Percentiles rank a stretch among this genome's conserved stretches.
phyloP scores from a whole-genome alignment of 306 rosid species.

The Herpetospermum pedunculosum region DNA sequence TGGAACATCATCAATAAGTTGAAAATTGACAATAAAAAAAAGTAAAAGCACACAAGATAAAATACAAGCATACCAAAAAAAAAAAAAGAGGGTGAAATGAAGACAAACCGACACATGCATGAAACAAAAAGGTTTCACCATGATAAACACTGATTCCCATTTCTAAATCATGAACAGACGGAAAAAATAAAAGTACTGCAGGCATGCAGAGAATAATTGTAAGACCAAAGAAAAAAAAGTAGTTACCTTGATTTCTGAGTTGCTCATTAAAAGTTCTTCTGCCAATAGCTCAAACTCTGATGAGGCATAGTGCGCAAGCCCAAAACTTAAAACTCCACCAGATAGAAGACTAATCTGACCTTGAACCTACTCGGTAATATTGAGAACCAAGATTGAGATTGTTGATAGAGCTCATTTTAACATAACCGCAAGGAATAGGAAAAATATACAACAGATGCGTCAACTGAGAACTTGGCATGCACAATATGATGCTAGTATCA shows the following conservation, averaged over 20 bases:
- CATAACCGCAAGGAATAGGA: background rate
- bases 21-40: background rate
- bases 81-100: background rate
- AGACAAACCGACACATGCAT: background rate
- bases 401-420: background rate
- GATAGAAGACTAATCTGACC: conserved; percentile 89
- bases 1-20: background rate
- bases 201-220: background rate
- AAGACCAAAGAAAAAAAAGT: background rate
- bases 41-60: background rate
- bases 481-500: background rate
- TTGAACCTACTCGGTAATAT: conserved; percentile 58
- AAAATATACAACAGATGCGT: background rate
- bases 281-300: conserved; percentile 97
- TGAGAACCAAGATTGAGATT: background rate
- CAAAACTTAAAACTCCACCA: conserved; percentile 85
- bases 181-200: background rate
- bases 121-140: background rate
- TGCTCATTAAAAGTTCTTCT: conserved; percentile 93
- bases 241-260: conserved; percentile 78
- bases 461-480: background rate
- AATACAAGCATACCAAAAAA: background rate
- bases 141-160: background rate
- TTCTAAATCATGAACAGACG: background rate
- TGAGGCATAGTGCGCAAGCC: conserved; percentile 74